Percentiles rank a stretch among this genome's conserved stretches.
phyloP scores from a whole-genome alignment of 106 monocot genomes.

The Acorus calamus region DNA sequence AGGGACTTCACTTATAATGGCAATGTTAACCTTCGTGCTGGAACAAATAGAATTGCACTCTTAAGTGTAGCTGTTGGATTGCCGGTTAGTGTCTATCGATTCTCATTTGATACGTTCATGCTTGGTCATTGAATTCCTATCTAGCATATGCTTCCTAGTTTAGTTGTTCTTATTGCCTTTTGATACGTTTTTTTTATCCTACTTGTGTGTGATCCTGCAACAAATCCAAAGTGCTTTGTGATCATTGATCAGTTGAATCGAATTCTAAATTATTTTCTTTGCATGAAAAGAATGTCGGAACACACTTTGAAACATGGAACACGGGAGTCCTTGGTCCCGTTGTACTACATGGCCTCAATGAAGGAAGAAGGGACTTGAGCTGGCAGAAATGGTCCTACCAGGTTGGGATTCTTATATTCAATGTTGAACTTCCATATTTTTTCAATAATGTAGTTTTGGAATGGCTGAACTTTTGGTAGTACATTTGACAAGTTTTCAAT shows the following conservation, averaged over 20 bases:
- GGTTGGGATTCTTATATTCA: slow-evolving; percentile 22
- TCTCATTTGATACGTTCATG: neutral
- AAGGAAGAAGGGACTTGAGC: slow-evolving; percentile 77
- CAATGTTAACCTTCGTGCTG: slow-evolving; percentile 70
- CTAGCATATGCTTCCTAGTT: neutral
- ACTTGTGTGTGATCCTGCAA: no score
- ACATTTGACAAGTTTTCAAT: no score
- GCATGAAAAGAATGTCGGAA: slow-evolving; percentile 62
- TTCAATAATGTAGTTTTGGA: no score
- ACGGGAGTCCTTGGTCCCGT: slow-evolving; percentile 95
- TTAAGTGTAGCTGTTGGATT: slow-evolving; percentile 90
- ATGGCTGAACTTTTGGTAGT: no score
- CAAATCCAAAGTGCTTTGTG: no score
- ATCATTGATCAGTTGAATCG: neutral
- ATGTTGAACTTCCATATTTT: no score
- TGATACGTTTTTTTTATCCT: neutral
- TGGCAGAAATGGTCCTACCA: slow-evolving; percentile 97
- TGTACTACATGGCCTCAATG: slow-evolving; percentile 62
- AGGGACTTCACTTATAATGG: slow-evolving; percentile 59
- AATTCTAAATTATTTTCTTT: slow-evolving; percentile 1
- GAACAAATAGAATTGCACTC: slow-evolving; percentile 77
- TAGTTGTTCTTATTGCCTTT: neutral
- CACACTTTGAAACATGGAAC: slow-evolving; percentile 89
- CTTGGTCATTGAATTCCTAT: neutral
- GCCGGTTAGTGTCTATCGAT: slow-evolving; percentile 39